Conservation (phyloP, 2,329 filamentous ascomycete species). For the Fusarium keratoplasticum region DNA sequence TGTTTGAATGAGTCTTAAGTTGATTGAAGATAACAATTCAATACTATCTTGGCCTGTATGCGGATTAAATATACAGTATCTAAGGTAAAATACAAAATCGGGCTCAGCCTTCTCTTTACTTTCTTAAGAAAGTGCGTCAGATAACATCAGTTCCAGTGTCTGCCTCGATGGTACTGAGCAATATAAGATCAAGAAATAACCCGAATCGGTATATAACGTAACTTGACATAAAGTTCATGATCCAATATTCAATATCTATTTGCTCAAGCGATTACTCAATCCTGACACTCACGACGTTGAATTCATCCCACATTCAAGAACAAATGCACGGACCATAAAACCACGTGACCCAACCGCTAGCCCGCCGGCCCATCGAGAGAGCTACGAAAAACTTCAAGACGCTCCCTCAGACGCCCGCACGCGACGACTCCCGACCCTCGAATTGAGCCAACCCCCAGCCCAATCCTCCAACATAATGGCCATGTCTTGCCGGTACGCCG, state of each 20-base stretch:
- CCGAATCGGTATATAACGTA: no score
- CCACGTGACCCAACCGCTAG: constrained; percentile 40
- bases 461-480: constrained; percentile 62
- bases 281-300: not conserved
- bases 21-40: not conserved
- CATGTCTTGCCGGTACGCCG: constrained; percentile 71
- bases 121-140: no score
- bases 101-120: not conserved
- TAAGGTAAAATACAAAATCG: not conserved
- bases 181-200: not conserved
- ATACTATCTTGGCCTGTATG: not conserved
- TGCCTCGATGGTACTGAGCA: not conserved
- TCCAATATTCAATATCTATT: no score
- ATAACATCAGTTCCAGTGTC: not conserved
- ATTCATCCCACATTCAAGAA: not conserved
- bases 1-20: not conserved
- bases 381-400: constrained; percentile 58
- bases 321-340: constrained; percentile 15
- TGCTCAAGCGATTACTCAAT: not conserved
- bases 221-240: no score
- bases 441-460: constrained; percentile 43
- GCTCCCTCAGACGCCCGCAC: constrained; percentile 45
- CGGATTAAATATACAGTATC: not conserved
- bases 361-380: constrained; percentile 41
- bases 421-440: constrained; percentile 42